A percentile compares a stretch with the other conserved stretches of the same genome.
These are phyloP conservation scores for Takakia lepidozioides DNA, from an alignment of 225 moss, liverwort and hornwort species.

Conservation along the genomic window DNA sequence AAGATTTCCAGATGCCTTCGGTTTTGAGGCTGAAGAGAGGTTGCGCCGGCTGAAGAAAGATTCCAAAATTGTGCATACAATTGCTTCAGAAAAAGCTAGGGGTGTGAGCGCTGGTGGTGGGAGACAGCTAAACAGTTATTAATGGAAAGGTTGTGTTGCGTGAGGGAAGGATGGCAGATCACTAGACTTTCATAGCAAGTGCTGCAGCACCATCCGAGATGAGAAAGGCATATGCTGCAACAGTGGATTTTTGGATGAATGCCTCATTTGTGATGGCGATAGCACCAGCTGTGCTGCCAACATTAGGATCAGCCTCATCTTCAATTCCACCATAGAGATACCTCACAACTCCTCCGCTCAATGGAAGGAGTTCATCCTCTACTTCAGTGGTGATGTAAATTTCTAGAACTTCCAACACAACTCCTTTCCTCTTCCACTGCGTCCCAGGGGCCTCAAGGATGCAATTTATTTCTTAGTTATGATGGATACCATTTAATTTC, in stretches of 20 bases:
- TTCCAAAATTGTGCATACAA: no score
- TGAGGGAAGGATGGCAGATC: constrained; percentile 29
- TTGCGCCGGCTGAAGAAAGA: no score
- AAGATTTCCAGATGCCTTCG: no score
- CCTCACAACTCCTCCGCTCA: constrained; percentile 30
- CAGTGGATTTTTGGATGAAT: constrained; percentile 83
- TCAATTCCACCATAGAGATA: constrained; percentile 44
- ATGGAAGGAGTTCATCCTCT: constrained; percentile 62
- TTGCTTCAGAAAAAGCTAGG: no score
- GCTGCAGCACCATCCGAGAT: constrained; percentile 80
- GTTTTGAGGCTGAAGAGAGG: no score
- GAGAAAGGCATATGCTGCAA: constrained; percentile 87
- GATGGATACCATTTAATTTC: no score
- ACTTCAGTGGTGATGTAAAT: constrained; percentile 28
- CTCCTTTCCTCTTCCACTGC: no score
- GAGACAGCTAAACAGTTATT: no score
- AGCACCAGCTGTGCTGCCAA: constrained; percentile 79
- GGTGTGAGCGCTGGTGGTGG: no score
- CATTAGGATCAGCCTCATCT: constrained; percentile 33
- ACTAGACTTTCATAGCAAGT: constrained; percentile 65
- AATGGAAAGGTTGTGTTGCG: background rate
- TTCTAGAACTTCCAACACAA: no score
- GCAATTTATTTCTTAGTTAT: no score
- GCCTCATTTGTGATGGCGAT: constrained; percentile 83
- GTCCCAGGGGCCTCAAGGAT: no score